These are phyloP conservation scores for Linum lewisii DNA, from an alignment of 345 rosid species.

Conservation along the genomic window DNA sequence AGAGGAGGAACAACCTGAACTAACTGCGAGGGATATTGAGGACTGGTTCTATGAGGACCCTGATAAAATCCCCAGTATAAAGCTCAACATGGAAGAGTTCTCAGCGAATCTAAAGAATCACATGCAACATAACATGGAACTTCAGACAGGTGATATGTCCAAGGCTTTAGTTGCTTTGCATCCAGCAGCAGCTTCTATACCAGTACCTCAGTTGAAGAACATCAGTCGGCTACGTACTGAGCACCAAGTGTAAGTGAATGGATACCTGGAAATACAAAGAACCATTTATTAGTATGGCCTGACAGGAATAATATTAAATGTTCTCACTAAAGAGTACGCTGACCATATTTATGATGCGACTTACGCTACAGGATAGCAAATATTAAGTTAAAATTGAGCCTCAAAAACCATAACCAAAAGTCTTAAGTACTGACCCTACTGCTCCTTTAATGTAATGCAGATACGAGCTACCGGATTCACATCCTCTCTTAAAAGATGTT, in stretches of 20 bases:
- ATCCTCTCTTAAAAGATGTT: conserved; percentile 60
- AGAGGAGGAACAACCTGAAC: conserved; percentile 36
- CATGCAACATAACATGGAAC: conserved; percentile 58
- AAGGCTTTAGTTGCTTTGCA: conserved; percentile 79
- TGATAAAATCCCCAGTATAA: conserved; percentile 71
- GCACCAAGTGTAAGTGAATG: conserved; percentile 97
- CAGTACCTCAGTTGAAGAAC: conserved; percentile 65
- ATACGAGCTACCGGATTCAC: conserved; percentile 78
- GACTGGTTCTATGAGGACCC: conserved; percentile 62
- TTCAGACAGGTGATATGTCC: conserved; percentile 66
- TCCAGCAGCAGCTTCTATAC: conserved; percentile 51
- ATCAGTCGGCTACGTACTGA: conserved; percentile 80
- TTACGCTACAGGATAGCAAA: too few relatives aligned
- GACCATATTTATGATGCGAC: too few relatives aligned
- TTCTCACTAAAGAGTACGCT: too few relatives aligned
- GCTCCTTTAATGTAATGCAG: conserved; percentile 32
- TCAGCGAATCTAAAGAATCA: conserved; percentile 42
- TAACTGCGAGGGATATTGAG: too few relatives aligned
- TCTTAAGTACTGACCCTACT: too few relatives aligned
- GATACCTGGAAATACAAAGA: too few relatives aligned
- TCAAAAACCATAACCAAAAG: too few relatives aligned
- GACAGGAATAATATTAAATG: too few relatives aligned
- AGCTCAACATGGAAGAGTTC: conserved; percentile 43
- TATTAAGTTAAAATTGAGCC: too few relatives aligned
- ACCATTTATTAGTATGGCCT: too few relatives aligned